Evolutionary conservation across 495 filamentous ascomycete species (phyloP).

Genomic region (Lichenothelia convexa): DNA sequence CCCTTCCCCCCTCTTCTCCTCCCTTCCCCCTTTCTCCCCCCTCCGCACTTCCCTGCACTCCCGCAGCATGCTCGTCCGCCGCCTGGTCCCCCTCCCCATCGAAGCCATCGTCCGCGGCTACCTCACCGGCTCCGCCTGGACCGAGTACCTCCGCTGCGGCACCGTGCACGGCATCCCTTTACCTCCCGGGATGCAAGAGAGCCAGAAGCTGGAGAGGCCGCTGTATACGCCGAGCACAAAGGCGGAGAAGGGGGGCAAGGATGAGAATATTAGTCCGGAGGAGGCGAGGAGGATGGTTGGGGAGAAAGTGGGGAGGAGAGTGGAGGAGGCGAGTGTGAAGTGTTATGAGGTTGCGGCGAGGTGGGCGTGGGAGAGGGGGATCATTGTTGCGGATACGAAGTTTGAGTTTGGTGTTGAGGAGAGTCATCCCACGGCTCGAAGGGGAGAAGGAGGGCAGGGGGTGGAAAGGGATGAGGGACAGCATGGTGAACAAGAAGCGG

Average conservation of each 20-base stretch:
- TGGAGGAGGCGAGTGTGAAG: conserved; percentile 51
- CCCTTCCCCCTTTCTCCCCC: conserved; percentile 17
- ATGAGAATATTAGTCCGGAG: conserved; percentile 77
- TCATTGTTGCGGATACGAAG: conserved; percentile 84
- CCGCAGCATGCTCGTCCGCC: conserved; percentile 70
- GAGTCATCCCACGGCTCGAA: no score
- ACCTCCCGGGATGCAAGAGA: conserved; percentile 48
- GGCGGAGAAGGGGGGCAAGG: conserved; percentile 63
- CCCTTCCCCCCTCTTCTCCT: conserved; percentile 36
- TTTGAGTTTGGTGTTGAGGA: conserved; percentile 69
- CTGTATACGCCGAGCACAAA: conserved; percentile 88
- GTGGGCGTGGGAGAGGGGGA: conserved; percentile 60
- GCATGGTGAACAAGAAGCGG: no score
- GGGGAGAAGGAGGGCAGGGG: no score
- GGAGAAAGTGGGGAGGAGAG: conserved; percentile 41
- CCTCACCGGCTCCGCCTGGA: conserved; percentile 85
- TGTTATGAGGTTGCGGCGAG: conserved; percentile 57
- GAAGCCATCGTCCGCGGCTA: conserved; percentile 89
- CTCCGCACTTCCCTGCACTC: conserved; percentile 37
- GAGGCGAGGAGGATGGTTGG: conserved; percentile 12
- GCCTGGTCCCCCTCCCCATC: conserved; percentile 54
- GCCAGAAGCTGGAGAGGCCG: conserved; percentile 45
- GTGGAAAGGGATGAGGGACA: no score
- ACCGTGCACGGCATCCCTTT: conserved; percentile 68
- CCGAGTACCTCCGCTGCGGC: conserved; percentile 50